Conservation (phyloP, 2,329 filamentous ascomycete genomes). For the Botrytis elliptica region DNA sequence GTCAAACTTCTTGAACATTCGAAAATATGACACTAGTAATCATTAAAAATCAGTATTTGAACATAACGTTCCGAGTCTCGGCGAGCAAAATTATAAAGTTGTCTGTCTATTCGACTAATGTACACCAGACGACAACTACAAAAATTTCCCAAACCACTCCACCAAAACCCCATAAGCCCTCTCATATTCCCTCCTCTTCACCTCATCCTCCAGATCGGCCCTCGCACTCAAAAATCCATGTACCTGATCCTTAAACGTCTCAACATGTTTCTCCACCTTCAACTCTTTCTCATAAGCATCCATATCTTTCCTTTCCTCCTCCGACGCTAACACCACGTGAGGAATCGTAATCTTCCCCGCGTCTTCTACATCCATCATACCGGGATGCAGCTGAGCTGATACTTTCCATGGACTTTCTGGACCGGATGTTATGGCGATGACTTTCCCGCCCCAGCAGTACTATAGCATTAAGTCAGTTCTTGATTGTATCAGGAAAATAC, state of each 20-base stretch:
- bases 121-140: conserved; percentile 26
- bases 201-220: conserved; percentile 46
- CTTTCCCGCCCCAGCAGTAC: conserved; percentile 36
- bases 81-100: neutral
- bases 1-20: neutral
- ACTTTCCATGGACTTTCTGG: conserved; percentile 47
- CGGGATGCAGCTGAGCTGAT: conserved; percentile 53
- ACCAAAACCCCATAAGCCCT: conserved; percentile 47
- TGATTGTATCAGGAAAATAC: neutral
- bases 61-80: neutral
- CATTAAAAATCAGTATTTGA: neutral
- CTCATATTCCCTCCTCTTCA: conserved; percentile 46
- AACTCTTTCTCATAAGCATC: conserved; percentile 40
- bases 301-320: conserved; percentile 20
- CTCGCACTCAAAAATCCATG: conserved; percentile 58
- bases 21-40: neutral
- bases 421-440: conserved; percentile 29
- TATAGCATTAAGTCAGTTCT: neutral
- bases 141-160: conserved; percentile 43
- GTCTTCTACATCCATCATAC: conserved; percentile 61
- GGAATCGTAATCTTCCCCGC: conserved; percentile 60
- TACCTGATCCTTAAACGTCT: conserved; percentile 48
- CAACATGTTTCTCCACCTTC: conserved; percentile 44
- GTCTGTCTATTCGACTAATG: neutral
- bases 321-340: conserved; percentile 60